These are phyloP conservation scores for Botrytis deweyae DNA, from an alignment of 2,329 filamentous ascomycete species.

Conservation along the genomic window DNA sequence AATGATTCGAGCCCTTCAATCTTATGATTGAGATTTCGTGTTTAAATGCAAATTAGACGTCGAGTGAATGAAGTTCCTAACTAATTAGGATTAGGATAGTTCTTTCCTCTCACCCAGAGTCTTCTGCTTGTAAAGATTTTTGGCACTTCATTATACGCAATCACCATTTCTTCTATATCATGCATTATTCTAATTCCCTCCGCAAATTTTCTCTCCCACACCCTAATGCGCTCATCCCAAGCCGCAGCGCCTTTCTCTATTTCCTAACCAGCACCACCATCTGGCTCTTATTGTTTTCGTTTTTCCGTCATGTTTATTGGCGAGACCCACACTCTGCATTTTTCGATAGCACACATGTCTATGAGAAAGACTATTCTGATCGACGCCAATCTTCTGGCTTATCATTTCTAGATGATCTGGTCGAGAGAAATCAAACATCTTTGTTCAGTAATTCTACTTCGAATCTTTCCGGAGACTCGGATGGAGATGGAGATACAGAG, in stretches of 20 bases:
- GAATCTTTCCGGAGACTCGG: slow-evolving; percentile 1
- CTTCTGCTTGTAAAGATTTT: background rate
- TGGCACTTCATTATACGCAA: background rate
- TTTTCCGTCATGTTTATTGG: slow-evolving; percentile 24
- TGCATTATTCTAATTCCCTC: background rate
- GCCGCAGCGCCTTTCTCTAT: background rate
- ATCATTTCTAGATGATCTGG: slow-evolving; percentile 20
- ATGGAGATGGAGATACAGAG: background rate
- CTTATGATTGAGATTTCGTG: background rate
- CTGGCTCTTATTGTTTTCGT: slow-evolving; percentile 22
- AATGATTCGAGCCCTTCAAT: background rate
- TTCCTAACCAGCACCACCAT: background rate
- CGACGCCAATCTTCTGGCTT: slow-evolving; percentile 23
- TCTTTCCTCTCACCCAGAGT: background rate
- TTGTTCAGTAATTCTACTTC: background rate
- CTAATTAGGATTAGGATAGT: background rate
- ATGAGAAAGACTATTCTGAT: slow-evolving; percentile 28
- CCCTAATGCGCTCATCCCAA: background rate
- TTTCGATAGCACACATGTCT: slow-evolving; percentile 26
- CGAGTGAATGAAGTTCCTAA: background rate
- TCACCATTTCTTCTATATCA: background rate
- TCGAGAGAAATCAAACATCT: background rate
- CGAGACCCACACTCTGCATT: slow-evolving; percentile 30
- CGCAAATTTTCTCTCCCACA: background rate
- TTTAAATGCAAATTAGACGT: background rate